Conservation (phyloP, 495 filamentous ascomycete genomes). For the Cercophora samala region DNA sequence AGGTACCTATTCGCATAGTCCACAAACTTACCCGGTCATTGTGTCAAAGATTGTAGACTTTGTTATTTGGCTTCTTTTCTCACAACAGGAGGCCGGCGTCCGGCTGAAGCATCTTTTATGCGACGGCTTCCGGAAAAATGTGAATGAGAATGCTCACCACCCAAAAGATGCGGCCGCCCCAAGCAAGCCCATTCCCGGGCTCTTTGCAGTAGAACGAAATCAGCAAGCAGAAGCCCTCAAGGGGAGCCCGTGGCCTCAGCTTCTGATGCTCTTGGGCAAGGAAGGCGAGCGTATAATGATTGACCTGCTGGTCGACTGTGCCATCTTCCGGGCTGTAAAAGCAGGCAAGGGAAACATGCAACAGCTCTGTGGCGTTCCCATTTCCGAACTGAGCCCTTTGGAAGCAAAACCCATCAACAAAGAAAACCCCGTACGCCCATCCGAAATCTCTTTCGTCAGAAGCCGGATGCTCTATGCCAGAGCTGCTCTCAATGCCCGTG, state of each 20-base stretch:
- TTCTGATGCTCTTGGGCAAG: conserved; percentile 67
- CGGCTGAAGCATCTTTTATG: conserved; percentile 71
- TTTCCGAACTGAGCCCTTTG: conserved; percentile 38
- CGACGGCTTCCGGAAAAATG: conserved; percentile 62
- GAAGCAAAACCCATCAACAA: conserved; percentile 13
- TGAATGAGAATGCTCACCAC: conserved; percentile 26
- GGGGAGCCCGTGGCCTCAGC: conserved; percentile 64
- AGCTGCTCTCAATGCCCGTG: conserved; percentile 62
- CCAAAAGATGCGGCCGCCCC: conserved; percentile 5
- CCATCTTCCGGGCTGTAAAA: conserved; percentile 66
- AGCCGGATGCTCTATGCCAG: conserved; percentile 84
- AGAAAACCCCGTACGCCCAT: conserved; percentile 37
- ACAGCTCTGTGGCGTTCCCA: conserved; percentile 69
- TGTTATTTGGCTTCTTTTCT: conserved; percentile 72
- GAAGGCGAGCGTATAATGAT: conserved; percentile 82
- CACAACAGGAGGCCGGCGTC: conserved; percentile 45
- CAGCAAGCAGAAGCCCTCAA: conserved; percentile 67
- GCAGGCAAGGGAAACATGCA: conserved; percentile 58
- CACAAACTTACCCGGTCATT: conserved; percentile 14
- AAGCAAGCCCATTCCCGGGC: conserved; percentile 42
- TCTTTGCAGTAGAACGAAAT: conserved; percentile 60
- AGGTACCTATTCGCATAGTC: neutral
- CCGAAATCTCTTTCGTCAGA: conserved; percentile 72
- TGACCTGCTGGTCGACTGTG: conserved; percentile 71
- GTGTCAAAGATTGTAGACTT: conserved; percentile 77